phyloP scores from a whole-genome alignment of 2,329 filamentous ascomycete genomes.

The Capronia epimyces region DNA sequence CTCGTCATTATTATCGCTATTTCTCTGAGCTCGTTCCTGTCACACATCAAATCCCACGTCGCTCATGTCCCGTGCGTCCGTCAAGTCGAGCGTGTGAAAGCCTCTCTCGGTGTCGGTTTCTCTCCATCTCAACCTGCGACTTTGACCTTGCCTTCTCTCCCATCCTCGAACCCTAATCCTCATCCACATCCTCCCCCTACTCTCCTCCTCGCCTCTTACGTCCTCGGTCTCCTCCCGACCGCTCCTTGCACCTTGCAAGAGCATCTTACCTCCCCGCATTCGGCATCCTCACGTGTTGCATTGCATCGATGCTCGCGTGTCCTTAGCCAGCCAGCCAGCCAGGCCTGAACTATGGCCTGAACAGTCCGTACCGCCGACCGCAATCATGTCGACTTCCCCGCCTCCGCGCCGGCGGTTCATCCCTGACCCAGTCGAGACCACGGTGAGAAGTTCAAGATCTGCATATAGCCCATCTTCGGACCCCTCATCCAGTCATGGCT shows the following conservation, averaged over 20 bases:
- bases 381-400: constrained; percentile 17
- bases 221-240: constrained; percentile 23
- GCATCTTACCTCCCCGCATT: constrained; percentile 15
- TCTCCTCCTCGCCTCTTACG: background rate
- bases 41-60: background rate
- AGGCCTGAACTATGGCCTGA: constrained; percentile 13
- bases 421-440: constrained; percentile 31
- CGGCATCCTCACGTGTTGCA: constrained; percentile 2
- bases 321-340: constrained; percentile 7
- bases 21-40: background rate
- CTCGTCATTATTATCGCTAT: no score
- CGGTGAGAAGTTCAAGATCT: constrained; percentile 17
- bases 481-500: constrained; percentile 10
- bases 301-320: constrained; percentile 18
- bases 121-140: background rate
- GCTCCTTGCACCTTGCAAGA: background rate
- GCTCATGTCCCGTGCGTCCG: constrained; percentile 9
- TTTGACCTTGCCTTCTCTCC: background rate
- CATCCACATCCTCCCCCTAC: constrained; percentile 3
- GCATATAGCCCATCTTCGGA: constrained; percentile 7
- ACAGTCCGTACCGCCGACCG: background rate
- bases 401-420: constrained; percentile 24
- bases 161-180: constrained; percentile 7
- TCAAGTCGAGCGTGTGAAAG: background rate
- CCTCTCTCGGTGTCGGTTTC: background rate